phyloP scores from a whole-genome alignment of 768 basidiomycete species.

The Auricularia sp. region DNA sequence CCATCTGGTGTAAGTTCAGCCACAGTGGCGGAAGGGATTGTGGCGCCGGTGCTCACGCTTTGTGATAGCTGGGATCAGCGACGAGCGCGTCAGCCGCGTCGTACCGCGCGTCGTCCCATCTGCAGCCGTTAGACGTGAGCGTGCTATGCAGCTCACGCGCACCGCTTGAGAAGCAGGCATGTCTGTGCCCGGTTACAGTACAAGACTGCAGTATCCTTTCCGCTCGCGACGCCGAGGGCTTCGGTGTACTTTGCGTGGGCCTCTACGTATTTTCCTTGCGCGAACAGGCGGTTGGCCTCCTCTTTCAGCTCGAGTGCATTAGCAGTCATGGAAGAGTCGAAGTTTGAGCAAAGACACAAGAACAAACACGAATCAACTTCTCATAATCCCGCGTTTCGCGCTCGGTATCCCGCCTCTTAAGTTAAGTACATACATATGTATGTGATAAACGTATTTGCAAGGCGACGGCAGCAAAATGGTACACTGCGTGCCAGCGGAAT shows the following conservation, averaged over 20 bases:
- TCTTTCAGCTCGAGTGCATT: constrained; percentile 23
- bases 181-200: constrained; percentile 28
- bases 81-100: not conserved
- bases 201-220: constrained; percentile 16
- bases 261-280: constrained; percentile 22
- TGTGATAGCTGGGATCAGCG: not conserved
- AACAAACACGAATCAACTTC: too few species aligned
- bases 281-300: constrained; percentile 32
- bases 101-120: not conserved
- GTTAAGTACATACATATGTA: too few species aligned
- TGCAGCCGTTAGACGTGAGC: not conserved
- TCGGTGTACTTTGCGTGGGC: constrained; percentile 33
- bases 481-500: too few species aligned
- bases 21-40: not conserved
- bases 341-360: too few species aligned
- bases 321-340: not conserved
- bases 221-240: constrained; percentile 31
- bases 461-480: too few species aligned
- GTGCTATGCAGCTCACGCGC: not conserved
- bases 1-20: not conserved
- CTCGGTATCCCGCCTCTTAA: too few species aligned
- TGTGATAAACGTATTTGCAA: too few species aligned
- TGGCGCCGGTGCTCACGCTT: not conserved
- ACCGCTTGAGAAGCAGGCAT: constrained; percentile 10
- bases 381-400: too few species aligned